Evolutionary conservation across 192 early-diverging fungal species (phyloP).

Genomic region (Umbelopsis ramanniana): DNA sequence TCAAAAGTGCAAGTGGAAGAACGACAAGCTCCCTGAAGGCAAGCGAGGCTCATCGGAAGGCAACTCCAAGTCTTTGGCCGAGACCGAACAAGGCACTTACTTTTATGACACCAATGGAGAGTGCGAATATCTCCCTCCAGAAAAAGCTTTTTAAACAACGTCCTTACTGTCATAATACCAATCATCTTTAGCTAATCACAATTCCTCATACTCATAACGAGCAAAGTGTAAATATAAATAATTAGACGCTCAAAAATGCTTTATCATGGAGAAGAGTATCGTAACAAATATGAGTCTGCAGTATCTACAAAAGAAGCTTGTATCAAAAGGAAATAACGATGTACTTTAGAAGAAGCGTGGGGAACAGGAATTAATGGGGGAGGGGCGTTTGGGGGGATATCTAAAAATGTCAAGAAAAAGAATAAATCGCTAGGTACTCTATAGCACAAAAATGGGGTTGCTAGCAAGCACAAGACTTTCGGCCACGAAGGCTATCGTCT

Average conservation of each 20-base stretch:
- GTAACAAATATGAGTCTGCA: constrained; percentile 11
- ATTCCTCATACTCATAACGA: constrained; percentile 3
- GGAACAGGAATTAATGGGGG: not conserved
- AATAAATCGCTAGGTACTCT: not conserved
- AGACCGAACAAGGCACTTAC: constrained; percentile 10
- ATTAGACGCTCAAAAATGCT: constrained; percentile 16
- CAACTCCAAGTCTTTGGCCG: constrained; percentile 12
- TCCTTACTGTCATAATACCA: not conserved
- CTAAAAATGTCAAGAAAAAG: not conserved
- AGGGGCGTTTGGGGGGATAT: not conserved
- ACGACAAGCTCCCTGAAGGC: constrained; percentile 30
- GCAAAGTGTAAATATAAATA: constrained; percentile 5
- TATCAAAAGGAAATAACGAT: not conserved
- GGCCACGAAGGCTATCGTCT: constrained; percentile 7
- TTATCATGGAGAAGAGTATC: constrained; percentile 22
- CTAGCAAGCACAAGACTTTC: constrained; percentile 20
- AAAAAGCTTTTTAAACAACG: constrained; percentile 4
- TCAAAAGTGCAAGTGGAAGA: constrained; percentile 38
- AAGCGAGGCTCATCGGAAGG: constrained; percentile 11
- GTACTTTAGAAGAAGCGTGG: not conserved
- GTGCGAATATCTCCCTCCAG: constrained; percentile 13
- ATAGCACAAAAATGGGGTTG: not conserved
- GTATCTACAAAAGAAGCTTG: constrained; percentile 17
- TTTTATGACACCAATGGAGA: constrained; percentile 21
- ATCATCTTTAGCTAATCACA: not conserved